A percentile compares a stretch with the other conserved stretches of the same genome.
Evolutionary conservation across 164 flowering plant genomes (phyloP).

Genomic region (Chimonanthus praecox): DNA sequence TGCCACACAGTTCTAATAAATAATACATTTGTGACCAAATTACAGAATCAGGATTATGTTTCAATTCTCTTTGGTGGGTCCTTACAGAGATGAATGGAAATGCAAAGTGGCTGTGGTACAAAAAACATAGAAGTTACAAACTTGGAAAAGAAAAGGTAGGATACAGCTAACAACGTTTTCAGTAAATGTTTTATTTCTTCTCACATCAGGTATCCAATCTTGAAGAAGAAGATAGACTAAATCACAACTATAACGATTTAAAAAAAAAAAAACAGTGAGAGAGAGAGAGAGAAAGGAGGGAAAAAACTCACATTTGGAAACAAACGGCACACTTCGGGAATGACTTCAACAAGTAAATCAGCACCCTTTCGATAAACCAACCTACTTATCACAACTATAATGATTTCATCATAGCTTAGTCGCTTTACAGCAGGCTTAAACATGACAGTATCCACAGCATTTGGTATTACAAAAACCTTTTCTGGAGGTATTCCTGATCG

Average conservation of each 20-base stretch:
- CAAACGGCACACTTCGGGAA: slow-evolving; percentile 85
- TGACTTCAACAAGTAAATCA: slow-evolving; percentile 96
- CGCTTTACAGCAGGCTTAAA: slow-evolving; percentile 76
- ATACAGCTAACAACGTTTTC: too few species aligned
- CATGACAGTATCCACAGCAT: slow-evolving; percentile 98
- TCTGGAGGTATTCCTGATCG: slow-evolving; percentile 81
- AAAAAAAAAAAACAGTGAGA: too few species aligned
- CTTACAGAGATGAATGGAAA: too few species aligned
- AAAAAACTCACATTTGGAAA: slow-evolving; percentile 64
- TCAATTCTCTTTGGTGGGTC: too few species aligned
- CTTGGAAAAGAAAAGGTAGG: background rate
- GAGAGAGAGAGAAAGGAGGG: background rate
- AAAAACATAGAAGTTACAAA: background rate
- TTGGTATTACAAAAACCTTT: slow-evolving; percentile 90
- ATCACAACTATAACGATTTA: background rate
- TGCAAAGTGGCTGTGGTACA: background rate
- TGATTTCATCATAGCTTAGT: slow-evolving; percentile 44
- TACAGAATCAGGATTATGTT: too few species aligned
- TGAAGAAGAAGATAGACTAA: background rate
- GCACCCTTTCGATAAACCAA: slow-evolving; percentile 95
- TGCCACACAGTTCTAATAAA: too few species aligned
- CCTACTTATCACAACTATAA: slow-evolving; percentile 93
- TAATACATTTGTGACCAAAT: too few species aligned
- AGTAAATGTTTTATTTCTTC: background rate
- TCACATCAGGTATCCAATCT: background rate